These are phyloP conservation scores for Linnemannia hyalina DNA, from an alignment of 192 early-diverging fungal genomes.

Conservation along the genomic window DNA sequence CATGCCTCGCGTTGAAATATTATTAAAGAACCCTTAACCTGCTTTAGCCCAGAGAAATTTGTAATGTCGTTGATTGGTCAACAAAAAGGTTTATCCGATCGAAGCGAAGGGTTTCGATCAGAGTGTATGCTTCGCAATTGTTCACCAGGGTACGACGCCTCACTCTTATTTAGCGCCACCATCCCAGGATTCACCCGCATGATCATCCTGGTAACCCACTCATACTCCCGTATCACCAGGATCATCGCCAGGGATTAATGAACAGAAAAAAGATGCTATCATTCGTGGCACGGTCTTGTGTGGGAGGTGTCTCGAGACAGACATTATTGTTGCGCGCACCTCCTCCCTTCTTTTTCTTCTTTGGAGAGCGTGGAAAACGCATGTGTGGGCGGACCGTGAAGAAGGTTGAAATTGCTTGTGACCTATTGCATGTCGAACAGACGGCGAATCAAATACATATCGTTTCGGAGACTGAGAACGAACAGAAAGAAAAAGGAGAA, in stretches of 20 bases:
- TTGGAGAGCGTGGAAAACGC: neutral
- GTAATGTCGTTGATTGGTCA: neutral
- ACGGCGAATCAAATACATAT: conserved; percentile 1
- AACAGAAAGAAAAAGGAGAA: neutral
- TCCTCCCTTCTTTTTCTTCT: neutral
- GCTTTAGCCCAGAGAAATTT: neutral
- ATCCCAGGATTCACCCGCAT: neutral
- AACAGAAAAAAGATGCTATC: neutral
- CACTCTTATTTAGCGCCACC: no score
- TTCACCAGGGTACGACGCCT: no score
- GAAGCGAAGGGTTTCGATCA: no score
- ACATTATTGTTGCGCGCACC: neutral
- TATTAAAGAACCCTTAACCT: no score
- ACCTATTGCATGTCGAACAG: neutral
- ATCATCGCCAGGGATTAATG: neutral
- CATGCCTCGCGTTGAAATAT: no score
- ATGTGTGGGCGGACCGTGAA: neutral
- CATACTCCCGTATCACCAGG: neutral
- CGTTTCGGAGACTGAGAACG: neutral
- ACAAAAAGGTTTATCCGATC: neutral
- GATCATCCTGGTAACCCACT: neutral
- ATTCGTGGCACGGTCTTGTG: neutral
- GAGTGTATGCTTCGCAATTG: no score
- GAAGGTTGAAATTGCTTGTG: neutral
- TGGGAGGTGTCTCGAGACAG: neutral